Base-by-base conservation (phyloP, 2,329 filamentous ascomycete genomes). In the Beauveria brongniartii region DNA sequence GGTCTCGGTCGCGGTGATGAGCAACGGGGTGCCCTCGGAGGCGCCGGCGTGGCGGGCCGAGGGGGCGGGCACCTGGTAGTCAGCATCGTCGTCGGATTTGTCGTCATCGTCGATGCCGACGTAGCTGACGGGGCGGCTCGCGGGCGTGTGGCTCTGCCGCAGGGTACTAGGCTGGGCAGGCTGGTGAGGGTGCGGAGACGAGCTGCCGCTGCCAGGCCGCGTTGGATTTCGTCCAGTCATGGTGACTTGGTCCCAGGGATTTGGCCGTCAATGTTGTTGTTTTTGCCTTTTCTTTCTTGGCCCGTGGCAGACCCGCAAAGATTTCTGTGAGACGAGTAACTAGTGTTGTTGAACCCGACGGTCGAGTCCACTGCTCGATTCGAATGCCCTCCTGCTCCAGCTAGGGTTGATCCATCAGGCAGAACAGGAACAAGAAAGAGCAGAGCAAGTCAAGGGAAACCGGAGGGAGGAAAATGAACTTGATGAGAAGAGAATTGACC, bases 21-120 rank as follows among this genome's bases (percentile, higher is more conserved):
- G 56, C 24, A 87, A 72, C 2, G 80, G 76, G 1, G 82, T 83
- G 2, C 76, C 78, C 66, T 87, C 84, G 64, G 72, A 74, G 8
- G 73, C 34, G 34, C 10, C 34, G 34, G 12, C 65, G 37, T 65
- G 41, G 57, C 63, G 66, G 37, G 66, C 68, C 24, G 59, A 46
- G 26, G 69, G 63, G 28, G 67, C 63, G 4, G 69, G 65, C 60
- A 62, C 46, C 53, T 62, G 59, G 12, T 63, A 55, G 12, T 67
- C 62, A 59, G 63, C 61, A 46, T 22, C 10, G 26, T 34, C 20
- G 48, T 34, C n/a, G 48, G 34, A 37, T 37, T 30, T 22, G 20
- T 63, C 55, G 41, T 62, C 63, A n/a, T 54, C 50, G 48, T 60
- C 57, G 50, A 5, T 18, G 37, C 47, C 57, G 28, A 41, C 50